Conservation (phyloP, 2,329 filamentous ascomycete genomes). For the Hyphodiscus sp. region DNA sequence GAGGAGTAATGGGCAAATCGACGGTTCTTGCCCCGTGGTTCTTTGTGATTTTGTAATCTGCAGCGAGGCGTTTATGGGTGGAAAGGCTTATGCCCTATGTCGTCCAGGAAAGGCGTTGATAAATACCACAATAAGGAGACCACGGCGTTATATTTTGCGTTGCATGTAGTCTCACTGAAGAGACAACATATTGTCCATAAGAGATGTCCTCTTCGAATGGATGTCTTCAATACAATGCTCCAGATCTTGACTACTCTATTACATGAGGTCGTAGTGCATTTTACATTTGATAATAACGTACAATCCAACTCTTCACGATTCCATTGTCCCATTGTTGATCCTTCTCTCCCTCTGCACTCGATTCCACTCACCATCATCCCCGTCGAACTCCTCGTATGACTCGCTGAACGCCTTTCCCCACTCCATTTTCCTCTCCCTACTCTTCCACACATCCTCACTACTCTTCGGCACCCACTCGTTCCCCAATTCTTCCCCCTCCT, state of each 20-base stretch:
- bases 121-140: not conserved
- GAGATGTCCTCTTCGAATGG: not conserved
- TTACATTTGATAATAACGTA: not conserved
- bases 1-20: not conserved
- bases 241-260: too few species aligned
- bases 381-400: constrained; percentile 35
- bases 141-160: not conserved
- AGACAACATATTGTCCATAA: not conserved
- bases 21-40: not conserved
- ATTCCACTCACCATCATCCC: constrained; percentile 36
- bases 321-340: constrained; percentile 8
- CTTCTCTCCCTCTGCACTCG: constrained; percentile 23
- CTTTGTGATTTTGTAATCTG: not conserved
- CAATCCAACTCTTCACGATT: too few species aligned
- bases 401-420: constrained; percentile 31
- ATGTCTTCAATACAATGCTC: not conserved
- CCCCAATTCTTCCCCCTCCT: constrained; percentile 43
- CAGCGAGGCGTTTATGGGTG: not conserved
- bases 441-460: constrained; percentile 87
- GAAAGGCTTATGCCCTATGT: not conserved
- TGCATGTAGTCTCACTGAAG: not conserved
- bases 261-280: not conserved
- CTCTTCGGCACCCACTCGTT: constrained; percentile 51
- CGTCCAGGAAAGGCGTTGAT: not conserved
- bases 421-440: constrained; percentile 56